These are phyloP conservation scores for Miscanthus lutarioriparius DNA, from an alignment of 176 grass and related monocot genomes.

Conservation along the genomic window DNA sequence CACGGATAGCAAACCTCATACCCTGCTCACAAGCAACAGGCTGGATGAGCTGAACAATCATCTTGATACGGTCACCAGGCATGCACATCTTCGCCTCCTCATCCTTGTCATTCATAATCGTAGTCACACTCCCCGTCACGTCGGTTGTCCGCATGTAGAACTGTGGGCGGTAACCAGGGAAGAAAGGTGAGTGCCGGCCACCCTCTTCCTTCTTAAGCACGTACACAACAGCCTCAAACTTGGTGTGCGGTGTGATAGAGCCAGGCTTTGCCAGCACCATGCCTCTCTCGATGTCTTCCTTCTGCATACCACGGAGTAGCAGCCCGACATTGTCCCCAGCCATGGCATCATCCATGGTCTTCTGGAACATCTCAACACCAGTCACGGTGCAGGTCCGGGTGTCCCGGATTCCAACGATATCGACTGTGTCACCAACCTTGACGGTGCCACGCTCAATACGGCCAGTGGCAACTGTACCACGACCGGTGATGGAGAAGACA, in stretches of 20 bases:
- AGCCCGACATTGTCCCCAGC: constrained; percentile 84
- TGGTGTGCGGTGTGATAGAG: constrained; percentile 84
- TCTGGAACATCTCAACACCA: constrained; percentile 96
- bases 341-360: constrained; percentile 89
- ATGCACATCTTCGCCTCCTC: constrained; percentile 96
- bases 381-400: constrained; percentile 75
- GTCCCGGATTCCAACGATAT: constrained; percentile 74
- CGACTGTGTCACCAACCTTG: constrained; percentile 71
- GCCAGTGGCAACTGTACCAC: constrained; percentile 82
- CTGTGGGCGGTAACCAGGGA: constrained; percentile 79
- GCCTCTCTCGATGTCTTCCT: constrained; percentile 76
- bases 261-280: constrained; percentile 75
- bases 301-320: constrained; percentile 77
- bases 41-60: constrained; percentile 85
- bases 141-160: constrained; percentile 96
- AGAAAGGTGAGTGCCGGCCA: constrained; percentile 85
- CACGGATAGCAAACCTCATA: constrained; percentile 88
- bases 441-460: constrained; percentile 87
- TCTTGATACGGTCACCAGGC: constrained; percentile 86
- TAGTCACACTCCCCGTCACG: constrained; percentile 71
- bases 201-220: constrained; percentile 95
- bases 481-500: constrained; percentile 94
- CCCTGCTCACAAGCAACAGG: constrained; percentile 75
- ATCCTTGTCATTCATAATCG: constrained; percentile 92
- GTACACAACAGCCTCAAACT: constrained; percentile 89